Base-by-base conservation (phyloP, 176 grass and related monocot species). In the Triticum monococcum region DNA sequence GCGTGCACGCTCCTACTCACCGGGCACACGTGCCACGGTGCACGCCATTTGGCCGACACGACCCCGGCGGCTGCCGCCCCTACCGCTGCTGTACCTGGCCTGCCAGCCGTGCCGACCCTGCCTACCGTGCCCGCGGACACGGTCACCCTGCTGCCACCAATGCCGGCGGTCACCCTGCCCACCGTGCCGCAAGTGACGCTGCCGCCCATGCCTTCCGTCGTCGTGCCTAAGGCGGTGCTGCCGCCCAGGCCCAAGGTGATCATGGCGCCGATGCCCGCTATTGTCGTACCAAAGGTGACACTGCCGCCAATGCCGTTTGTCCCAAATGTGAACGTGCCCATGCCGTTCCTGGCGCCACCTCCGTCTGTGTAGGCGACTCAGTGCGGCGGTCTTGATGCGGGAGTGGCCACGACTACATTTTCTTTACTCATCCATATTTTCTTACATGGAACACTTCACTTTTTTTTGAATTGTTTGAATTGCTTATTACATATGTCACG, bases 271-370 rank as follows among this genome's bases (percentile, higher is more conserved):
- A 54, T 76, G 8, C 73, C 72, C 1, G 13, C 72, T 13, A 50
- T 75, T 18, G 40, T 13, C 0, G 46, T 71, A 31, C 65, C 80
- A 7, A 66, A 61, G 33, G n/a, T 64, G 67, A 16, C 31, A n/a
- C 22, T 71, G 70, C 79, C 72, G 7, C 86, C 79, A 17, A 69
- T 88, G 54, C 80, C 80, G 2, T 67, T 68, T 41, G 63, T 72
- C 70, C 85, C 89, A 0, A 22, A 13, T 30, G 83, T 76, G 7
- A 86, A 70, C 61, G 26, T 63, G 25, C 81, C 86, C 3, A 41
- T 78, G 80, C 69, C 86, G 3, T 78, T 85, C 81, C 36, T 71
- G 26, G 77, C 82, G 1, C 78, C 86, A 16, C 71, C 86, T 7
- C 82, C 86, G 3, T 80, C 90, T 18, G 38, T 64, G 4, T 84